Percentiles rank a stretch among this genome's conserved stretches.
These are phyloP conservation scores for Aquilaria sinensis DNA, from an alignment of 345 rosid genomes.

Conservation along the genomic window DNA sequence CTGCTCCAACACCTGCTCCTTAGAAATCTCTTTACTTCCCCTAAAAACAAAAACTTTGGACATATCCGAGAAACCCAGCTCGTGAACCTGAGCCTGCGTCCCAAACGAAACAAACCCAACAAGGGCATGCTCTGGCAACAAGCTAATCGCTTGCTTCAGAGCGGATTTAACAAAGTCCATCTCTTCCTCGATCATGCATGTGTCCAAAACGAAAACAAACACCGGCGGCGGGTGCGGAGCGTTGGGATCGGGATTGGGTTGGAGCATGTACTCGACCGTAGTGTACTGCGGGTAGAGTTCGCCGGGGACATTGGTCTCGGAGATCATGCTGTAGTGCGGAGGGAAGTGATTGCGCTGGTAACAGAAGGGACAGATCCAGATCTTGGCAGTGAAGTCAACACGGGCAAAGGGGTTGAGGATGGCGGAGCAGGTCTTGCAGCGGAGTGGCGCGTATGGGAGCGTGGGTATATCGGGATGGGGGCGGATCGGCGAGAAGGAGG, in stretches of 20 bases:
- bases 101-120: constrained; percentile 97
- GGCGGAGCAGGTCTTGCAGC: constrained; percentile 75
- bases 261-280: constrained; percentile 64
- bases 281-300: constrained; percentile 89
- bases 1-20: constrained; percentile 88
- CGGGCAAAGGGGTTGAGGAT: constrained; percentile 62
- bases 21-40: constrained; percentile 75
- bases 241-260: constrained; percentile 36
- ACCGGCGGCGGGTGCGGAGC: constrained; percentile 39
- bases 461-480: constrained; percentile 66
- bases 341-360: constrained; percentile 80
- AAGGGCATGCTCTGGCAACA: constrained; percentile 91
- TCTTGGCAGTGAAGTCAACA: constrained; percentile 84
- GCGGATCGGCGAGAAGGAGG: constrained; percentile 85
- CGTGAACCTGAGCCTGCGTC: constrained; percentile 96
- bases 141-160: constrained; percentile 80
- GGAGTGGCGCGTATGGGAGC: constrained; percentile 87
- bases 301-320: constrained; percentile 78
- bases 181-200: constrained; percentile 97
- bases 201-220: constrained; percentile 81
- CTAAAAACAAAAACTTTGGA: constrained; percentile 90
- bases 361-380: constrained; percentile 99
- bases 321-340: constrained; percentile 70
- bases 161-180: constrained; percentile 69
- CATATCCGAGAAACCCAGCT: constrained; percentile 88